phyloP scores from a whole-genome alignment of 2,329 filamentous ascomycete genomes.

The Fusarium subtropicale region DNA sequence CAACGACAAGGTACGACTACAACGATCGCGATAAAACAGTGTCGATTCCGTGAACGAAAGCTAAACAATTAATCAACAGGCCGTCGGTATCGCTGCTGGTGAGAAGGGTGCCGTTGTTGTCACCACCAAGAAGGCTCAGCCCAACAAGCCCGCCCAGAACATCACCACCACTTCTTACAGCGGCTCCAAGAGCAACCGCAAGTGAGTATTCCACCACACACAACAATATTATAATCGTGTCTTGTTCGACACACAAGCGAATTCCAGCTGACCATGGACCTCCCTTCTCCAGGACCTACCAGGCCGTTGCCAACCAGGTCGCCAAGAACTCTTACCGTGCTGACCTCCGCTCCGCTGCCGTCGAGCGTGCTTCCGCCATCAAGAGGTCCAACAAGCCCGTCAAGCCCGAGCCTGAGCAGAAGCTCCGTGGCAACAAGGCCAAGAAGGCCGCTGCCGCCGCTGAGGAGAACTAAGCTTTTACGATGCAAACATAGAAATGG shows the following conservation, averaged over 20 bases:
- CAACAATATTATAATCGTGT: background rate
- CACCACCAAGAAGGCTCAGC: conserved; percentile 83
- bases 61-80: conserved; percentile 62
- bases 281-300: conserved; percentile 77
- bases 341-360: conserved; percentile 81
- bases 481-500: conserved; percentile 32
- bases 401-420: conserved; percentile 79
- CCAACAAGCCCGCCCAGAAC: conserved; percentile 78
- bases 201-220: conserved; percentile 55
- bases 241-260: background rate
- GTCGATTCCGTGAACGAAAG: conserved; percentile 28
- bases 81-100: conserved; percentile 80
- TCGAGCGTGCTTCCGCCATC: conserved; percentile 89
- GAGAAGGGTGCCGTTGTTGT: conserved; percentile 85
- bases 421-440: conserved; percentile 84
- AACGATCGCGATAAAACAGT: conserved; percentile 25
- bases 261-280: conserved; percentile 34
- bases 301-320: conserved; percentile 82
- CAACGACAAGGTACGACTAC: conserved; percentile 83
- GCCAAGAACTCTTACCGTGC: conserved; percentile 88
- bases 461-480: conserved; percentile 50
- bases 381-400: conserved; percentile 80
- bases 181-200: conserved; percentile 79
- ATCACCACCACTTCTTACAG: conserved; percentile 75
- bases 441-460: conserved; percentile 72